Evolutionary conservation across 2,329 filamentous ascomycete genomes (phyloP), one percentile per base, ranked within the genome.

Genomic region (Neofusicoccum kwambonambiense): DNA sequence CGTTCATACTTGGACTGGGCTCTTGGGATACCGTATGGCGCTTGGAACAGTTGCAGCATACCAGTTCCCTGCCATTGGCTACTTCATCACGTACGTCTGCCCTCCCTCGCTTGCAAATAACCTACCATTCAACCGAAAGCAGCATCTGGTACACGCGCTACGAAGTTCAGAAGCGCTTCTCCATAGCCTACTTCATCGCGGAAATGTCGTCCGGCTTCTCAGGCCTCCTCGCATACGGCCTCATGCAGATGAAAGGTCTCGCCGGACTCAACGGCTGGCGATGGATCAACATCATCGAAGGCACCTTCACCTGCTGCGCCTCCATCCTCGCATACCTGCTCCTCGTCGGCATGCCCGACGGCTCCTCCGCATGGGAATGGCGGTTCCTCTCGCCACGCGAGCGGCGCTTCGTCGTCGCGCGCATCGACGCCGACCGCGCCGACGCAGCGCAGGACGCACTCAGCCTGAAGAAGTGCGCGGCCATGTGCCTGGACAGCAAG

Each of bases 401-500:
- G 52, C 63, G 66, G 31, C 42, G 47, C 3, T 54, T 77, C 60
- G 69, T 79, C n/a, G 68, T 76, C 47, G 70, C 64, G 17, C 73
- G 75, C 9, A 77, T 80, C 65, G 72, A 80, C 35, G 68, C 70
- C 17, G 76, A 78, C 64, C 71, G 75, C 6, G 74, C 74, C 4
- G 76, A 78, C 51, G 75, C 74, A 7, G 70, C 69, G 37, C 71
- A 71, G 51, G 70, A 72, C 44, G 49, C 50, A 5, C 60, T 76
- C 9, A 73, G 72, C 0, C n/a, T 65, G 8, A 57, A 65, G 11
- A 68, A 69, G 15, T 70, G 74, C 37, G 39, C 76, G 35, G 41
- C 67, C 0, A 72, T 74, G 62, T 86, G 90, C 66, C 83, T 81
- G 68, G 91, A 94, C 75, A 92, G 89, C 89, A 92, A 90, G 73